Evolutionary conservation across 2,329 filamentous ascomycete species (phyloP).

Genomic region (Pseudogymnoascus sp.): DNA sequence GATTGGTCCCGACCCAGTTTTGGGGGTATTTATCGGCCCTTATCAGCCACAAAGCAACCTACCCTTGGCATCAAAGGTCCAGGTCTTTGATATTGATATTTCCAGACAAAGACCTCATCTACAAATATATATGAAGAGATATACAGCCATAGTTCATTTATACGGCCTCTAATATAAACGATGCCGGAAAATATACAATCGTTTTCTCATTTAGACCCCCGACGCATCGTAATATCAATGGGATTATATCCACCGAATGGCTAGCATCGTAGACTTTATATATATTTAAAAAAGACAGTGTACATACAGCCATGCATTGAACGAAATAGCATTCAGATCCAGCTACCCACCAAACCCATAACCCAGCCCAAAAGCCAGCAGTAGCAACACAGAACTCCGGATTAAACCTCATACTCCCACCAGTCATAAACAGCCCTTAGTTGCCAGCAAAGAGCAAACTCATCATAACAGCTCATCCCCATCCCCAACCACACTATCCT

Average conservation of each 20-base stretch:
- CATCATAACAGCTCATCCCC: conserved; percentile 67
- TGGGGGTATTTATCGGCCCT: conserved; percentile 7
- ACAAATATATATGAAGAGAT: background rate
- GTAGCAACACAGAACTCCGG: background rate
- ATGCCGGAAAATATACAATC: too few species aligned
- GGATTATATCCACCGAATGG: background rate
- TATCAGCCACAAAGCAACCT: background rate
- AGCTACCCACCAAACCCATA: background rate
- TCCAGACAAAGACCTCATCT: background rate
- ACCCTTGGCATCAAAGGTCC: conserved; percentile 1
- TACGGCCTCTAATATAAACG: background rate
- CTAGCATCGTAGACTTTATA: background rate
- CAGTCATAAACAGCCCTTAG: background rate
- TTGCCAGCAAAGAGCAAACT: background rate
- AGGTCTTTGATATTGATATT: background rate
- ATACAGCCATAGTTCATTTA: background rate
- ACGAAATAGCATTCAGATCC: background rate
- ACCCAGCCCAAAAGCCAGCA: background rate
- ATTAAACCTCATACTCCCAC: background rate
- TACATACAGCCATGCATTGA: background rate
- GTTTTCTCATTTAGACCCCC: too few species aligned
- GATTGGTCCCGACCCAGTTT: conserved; percentile 7
- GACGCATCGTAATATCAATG: background rate
- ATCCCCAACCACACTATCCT: conserved; percentile 67
- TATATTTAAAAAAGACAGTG: background rate